Percentiles rank a stretch among this genome's conserved stretches.
Evolutionary conservation across 2,329 filamentous ascomycete genomes (phyloP).

Genomic region (Alternaria panax): DNA sequence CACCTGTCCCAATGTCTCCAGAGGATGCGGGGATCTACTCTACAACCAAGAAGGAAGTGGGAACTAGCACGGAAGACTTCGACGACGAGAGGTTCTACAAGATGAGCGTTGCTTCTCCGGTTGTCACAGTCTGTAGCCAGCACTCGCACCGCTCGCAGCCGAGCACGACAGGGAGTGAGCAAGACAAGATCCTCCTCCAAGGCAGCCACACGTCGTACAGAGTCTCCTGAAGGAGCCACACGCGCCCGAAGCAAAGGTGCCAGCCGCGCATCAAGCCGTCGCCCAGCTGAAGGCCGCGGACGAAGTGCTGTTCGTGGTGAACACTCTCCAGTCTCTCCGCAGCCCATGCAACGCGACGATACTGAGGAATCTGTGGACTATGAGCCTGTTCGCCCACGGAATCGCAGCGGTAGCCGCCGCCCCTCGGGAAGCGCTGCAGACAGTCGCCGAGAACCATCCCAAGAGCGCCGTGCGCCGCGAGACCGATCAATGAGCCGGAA

Average conservation of each 20-base stretch:
- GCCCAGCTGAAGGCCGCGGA: slow-evolving; percentile 42
- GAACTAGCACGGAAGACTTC: slow-evolving; percentile 54
- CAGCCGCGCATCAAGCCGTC: slow-evolving; percentile 49
- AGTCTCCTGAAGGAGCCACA: slow-evolving; percentile 45
- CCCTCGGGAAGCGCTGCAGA: slow-evolving; percentile 55
- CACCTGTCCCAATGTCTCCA: slow-evolving; percentile 92
- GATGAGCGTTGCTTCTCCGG: slow-evolving; percentile 46
- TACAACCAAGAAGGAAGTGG: slow-evolving; percentile 51
- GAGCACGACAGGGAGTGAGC: slow-evolving; percentile 40
- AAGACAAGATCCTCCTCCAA: slow-evolving; percentile 50
- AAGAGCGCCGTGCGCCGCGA: slow-evolving; percentile 50
- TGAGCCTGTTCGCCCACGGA: slow-evolving; percentile 60
- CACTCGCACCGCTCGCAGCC: slow-evolving; percentile 46
- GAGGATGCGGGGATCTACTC: slow-evolving; percentile 70
- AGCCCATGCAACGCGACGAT: slow-evolving; percentile 72
- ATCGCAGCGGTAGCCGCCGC: slow-evolving; percentile 61
- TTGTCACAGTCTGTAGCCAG: slow-evolving; percentile 46
- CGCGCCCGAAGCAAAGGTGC: slow-evolving; percentile 39
- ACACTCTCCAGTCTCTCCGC: slow-evolving; percentile 80
- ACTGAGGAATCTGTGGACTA: slow-evolving; percentile 68
- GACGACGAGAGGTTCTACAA: slow-evolving; percentile 60
- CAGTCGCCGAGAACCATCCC: slow-evolving; percentile 54
- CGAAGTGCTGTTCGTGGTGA: slow-evolving; percentile 50
- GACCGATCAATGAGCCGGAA: slow-evolving; percentile 49
- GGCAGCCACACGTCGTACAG: slow-evolving; percentile 35